phyloP scores from a whole-genome alignment of 441 rosid species.

The Eruca vesicaria region DNA sequence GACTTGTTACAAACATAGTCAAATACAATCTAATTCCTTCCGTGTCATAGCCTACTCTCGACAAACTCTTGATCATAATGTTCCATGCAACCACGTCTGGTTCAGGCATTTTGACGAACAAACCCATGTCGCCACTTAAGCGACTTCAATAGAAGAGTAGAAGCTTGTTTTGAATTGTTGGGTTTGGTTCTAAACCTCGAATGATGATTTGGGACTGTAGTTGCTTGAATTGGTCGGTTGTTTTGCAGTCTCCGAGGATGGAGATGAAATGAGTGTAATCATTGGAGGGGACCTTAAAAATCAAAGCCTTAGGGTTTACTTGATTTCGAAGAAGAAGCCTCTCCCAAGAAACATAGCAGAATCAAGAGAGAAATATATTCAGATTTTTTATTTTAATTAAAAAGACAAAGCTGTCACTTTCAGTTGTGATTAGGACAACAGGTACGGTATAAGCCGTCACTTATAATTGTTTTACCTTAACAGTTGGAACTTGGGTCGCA shows the following conservation, averaged over 20 bases:
- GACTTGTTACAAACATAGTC: too few relatives aligned
- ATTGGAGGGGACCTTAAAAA: not conserved
- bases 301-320: not conserved
- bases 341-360: not conserved
- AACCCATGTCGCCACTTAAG: constrained; percentile 40
- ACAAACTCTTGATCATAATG: constrained; percentile 58
- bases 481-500: constrained; percentile 24
- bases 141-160: constrained; percentile 31
- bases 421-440: constrained; percentile 27
- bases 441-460: constrained; percentile 24
- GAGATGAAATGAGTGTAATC: constrained; percentile 21
- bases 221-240: constrained; percentile 46
- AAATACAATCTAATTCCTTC: constrained; percentile 44
- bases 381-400: too few relatives aligned
- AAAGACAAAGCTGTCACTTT: constrained; percentile 33
- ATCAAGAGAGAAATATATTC: not conserved
- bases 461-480: constrained; percentile 3
- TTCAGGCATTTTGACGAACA: constrained; percentile 59
- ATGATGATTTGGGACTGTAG: constrained; percentile 31
- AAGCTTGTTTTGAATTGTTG: constrained; percentile 43
- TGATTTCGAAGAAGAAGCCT: constrained; percentile 10
- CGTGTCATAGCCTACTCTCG: constrained; percentile 39
- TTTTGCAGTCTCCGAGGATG: constrained; percentile 46
- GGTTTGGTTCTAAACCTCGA: constrained; percentile 28
- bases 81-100: constrained; percentile 55